phyloP scores from a whole-genome alignment of 2,329 filamentous ascomycete genomes.

The Claviceps arundinis region DNA sequence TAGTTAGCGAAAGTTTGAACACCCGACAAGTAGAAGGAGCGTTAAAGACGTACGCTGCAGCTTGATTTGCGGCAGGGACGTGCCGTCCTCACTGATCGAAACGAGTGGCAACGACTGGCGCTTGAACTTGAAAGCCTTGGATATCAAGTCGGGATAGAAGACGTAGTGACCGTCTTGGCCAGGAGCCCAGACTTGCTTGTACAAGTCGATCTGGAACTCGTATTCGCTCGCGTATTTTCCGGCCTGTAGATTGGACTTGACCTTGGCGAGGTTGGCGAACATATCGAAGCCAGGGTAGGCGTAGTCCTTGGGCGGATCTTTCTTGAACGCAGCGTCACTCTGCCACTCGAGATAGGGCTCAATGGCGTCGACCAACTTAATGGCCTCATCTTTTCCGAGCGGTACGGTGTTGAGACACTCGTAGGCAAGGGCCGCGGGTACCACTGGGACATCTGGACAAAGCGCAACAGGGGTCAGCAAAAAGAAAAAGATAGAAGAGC shows the following conservation, averaged over 20 bases:
- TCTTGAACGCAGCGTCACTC: slow-evolving; percentile 33
- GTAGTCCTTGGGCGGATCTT: slow-evolving; percentile 38
- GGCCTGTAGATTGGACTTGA: slow-evolving; percentile 27
- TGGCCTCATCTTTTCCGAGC: slow-evolving; percentile 20
- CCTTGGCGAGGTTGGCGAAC: slow-evolving; percentile 28
- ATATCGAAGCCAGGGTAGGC: slow-evolving; percentile 35
- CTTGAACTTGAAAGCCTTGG: slow-evolving; percentile 6
- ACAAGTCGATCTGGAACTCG: slow-evolving; percentile 41
- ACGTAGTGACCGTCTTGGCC: slow-evolving; percentile 54
- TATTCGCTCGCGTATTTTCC: slow-evolving; percentile 38
- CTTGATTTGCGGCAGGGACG: slow-evolving; percentile 11
- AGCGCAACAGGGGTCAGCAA: neutral
- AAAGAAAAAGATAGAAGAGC: neutral
- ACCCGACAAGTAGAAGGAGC: too few species aligned
- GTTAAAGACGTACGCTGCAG: slow-evolving; percentile 7
- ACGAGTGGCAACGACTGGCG: slow-evolving; percentile 22
- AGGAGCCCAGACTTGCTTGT: slow-evolving; percentile 29
- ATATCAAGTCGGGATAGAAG: slow-evolving; percentile 8
- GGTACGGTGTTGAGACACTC: slow-evolving; percentile 27
- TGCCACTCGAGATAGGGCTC: slow-evolving; percentile 34
- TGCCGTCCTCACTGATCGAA: slow-evolving; percentile 22
- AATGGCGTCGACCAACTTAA: slow-evolving; percentile 23
- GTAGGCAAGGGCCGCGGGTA: slow-evolving; percentile 22
- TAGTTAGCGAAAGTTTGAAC: neutral
- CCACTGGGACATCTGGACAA: slow-evolving; percentile 14